A percentile compares a stretch with the other conserved stretches of the same genome.
Conservation (phyloP, 805 yeast genomes). For the Citeromyces nyonsensis region DNA sequence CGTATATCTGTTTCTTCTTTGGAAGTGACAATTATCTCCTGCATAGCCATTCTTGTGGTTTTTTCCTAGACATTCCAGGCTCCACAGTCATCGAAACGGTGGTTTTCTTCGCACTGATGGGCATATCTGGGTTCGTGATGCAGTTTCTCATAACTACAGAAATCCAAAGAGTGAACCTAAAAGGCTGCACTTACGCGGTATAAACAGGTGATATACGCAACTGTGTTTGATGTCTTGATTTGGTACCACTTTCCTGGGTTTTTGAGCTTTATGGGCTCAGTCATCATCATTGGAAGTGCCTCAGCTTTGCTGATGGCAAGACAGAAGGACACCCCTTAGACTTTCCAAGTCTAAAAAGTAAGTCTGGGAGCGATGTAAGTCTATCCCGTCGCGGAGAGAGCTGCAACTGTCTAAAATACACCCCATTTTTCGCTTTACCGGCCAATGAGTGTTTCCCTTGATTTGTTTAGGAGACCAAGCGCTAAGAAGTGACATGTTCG, state of each 20-base stretch:
- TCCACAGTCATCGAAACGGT: conserved; percentile 49
- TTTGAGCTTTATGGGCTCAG: conserved; percentile 55
- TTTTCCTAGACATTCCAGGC: conserved; percentile 46
- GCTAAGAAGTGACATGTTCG: no score
- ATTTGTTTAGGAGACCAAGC: no score
- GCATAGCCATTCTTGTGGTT: conserved; percentile 29
- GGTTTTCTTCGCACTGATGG: conserved; percentile 50
- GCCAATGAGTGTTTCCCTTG: no score
- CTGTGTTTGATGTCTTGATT: conserved; percentile 54
- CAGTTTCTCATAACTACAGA: conserved; percentile 74
- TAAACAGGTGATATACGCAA: conserved; percentile 64
- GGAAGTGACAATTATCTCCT: conserved; percentile 37
- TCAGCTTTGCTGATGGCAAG: conserved; percentile 40
- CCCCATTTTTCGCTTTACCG: no score
- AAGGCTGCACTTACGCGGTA: conserved; percentile 64
- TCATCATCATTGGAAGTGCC: conserved; percentile 54
- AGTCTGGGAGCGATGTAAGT: no score
- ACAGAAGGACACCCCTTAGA: conserved; percentile 12
- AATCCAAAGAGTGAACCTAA: conserved; percentile 70
- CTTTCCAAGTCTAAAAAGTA: not conserved
- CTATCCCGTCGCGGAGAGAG: no score
- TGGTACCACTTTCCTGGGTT: conserved; percentile 64
- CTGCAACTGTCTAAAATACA: no score
- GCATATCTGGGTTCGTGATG: conserved; percentile 69
- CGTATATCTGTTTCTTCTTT: conserved; percentile 62